Evolutionary conservation across 768 basidiomycete species (phyloP).

Genomic region (Albatrellus ellisii): DNA sequence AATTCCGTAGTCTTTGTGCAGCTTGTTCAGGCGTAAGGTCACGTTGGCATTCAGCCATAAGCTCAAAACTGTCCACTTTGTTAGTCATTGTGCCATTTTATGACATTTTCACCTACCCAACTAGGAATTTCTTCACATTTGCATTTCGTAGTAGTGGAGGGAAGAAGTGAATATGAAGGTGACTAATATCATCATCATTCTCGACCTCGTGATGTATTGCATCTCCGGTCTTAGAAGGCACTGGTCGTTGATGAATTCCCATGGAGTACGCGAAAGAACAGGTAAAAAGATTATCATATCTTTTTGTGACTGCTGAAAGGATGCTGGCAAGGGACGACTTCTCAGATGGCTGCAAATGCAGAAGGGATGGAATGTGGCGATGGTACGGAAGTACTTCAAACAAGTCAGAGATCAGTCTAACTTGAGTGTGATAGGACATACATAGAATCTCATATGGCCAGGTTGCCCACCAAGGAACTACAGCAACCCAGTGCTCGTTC

Average conservation of each 20-base stretch:
- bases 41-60: slow-evolving; percentile 84
- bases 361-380: slow-evolving; percentile 65
- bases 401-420: background rate
- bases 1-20: slow-evolving; percentile 44
- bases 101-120: slow-evolving; percentile 44
- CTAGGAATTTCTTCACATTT: slow-evolving; percentile 77
- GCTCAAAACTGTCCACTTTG: slow-evolving; percentile 48
- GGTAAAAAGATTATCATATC: slow-evolving; percentile 69
- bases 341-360: slow-evolving; percentile 47
- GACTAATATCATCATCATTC: slow-evolving; percentile 33
- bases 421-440: slow-evolving; percentile 20
- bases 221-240: slow-evolving; percentile 24
- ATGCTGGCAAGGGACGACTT: slow-evolving; percentile 50
- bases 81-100: background rate
- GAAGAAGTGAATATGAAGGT: slow-evolving; percentile 78
- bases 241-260: slow-evolving; percentile 83
- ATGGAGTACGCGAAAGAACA: slow-evolving; percentile 92
- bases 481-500: slow-evolving; percentile 67
- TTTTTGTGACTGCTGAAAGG: slow-evolving; percentile 48
- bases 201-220: background rate
- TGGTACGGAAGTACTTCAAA: slow-evolving; percentile 57
- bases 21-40: slow-evolving; percentile 88
- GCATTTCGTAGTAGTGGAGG: slow-evolving; percentile 78
- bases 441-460: slow-evolving; percentile 86
- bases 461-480: slow-evolving; percentile 92